Evolutionary conservation across 176 grass and related monocot species (phyloP).

Genomic region (Triticum dicoccoides): DNA sequence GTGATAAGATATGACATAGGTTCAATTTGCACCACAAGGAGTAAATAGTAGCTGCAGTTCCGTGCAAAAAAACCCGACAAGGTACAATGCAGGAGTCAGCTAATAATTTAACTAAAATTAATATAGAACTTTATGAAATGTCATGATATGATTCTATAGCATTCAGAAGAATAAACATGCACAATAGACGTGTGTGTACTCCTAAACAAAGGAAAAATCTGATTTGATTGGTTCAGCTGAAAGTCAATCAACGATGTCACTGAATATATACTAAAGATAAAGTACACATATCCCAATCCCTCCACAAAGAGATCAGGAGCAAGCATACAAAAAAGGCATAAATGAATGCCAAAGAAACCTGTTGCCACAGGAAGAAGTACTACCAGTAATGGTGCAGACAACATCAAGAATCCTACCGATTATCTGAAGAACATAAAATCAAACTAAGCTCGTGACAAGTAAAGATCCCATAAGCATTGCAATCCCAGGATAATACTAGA

Average conservation of each 20-base stretch:
- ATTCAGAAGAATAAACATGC: too few species aligned
- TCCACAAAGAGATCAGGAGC: background rate
- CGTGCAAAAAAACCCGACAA: too few species aligned
- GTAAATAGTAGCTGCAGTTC: too few species aligned
- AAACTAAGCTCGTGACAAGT: background rate
- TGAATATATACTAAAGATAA: background rate
- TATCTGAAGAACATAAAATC: background rate
- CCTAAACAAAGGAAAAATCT: background rate
- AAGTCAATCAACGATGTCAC: background rate
- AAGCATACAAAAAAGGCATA: background rate
- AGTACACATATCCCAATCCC: background rate
- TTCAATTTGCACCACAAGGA: too few species aligned
- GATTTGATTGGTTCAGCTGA: background rate
- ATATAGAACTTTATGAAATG: too few species aligned
- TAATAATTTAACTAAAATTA: too few species aligned
- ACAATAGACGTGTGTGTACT: background rate
- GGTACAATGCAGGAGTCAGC: too few species aligned
- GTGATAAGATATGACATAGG: too few species aligned
- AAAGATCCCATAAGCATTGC: background rate
- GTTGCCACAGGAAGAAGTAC: background rate
- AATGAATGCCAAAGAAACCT: background rate
- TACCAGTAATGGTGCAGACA: background rate
- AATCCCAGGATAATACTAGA: background rate
- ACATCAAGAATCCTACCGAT: background rate
- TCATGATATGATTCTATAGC: too few species aligned